These are phyloP conservation scores for Calocybe gambosa DNA, from an alignment of 1,284 basidiomycete species.

Conservation along the genomic window DNA sequence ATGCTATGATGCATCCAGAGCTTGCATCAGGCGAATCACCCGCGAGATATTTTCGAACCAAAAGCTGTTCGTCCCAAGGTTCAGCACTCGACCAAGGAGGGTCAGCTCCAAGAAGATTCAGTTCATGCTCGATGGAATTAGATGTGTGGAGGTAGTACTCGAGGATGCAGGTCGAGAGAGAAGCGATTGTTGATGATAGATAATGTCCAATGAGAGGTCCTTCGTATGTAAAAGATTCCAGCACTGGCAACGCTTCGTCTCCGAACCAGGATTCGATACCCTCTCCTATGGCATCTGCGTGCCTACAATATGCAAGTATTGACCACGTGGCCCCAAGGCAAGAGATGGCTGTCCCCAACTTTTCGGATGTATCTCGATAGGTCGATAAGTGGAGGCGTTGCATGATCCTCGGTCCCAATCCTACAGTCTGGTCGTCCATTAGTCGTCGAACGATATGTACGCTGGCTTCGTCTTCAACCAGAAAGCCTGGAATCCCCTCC, in stretches of 20 bases:
- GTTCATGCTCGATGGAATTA: conserved; percentile 8
- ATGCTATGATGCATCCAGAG: conserved; percentile 11
- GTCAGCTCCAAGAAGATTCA: conserved; percentile 1
- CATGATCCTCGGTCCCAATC: conserved; percentile 7
- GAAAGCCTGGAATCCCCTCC: conserved; percentile 9
- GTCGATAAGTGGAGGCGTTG: conserved; percentile 6
- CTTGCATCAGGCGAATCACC: conserved; percentile 1
- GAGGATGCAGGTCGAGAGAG: conserved; percentile 6
- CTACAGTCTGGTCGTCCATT: conserved; percentile 4
- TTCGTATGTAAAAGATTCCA: conserved; percentile 9
- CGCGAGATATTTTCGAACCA: conserved; percentile 3
- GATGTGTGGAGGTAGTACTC: conserved; percentile 3
- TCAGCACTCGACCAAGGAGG: conserved; percentile 6
- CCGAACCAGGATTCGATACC: conserved; percentile 11
- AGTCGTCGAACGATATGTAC: conserved; percentile 3
- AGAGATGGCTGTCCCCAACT: conserved; percentile 2
- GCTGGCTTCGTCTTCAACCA: conserved; percentile 4
- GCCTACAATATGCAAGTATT: conserved; percentile 7
- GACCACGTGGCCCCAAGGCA: conserved; percentile 12
- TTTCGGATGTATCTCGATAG: conserved; percentile 2
- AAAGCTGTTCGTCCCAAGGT: conserved; percentile 6
- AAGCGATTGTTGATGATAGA: conserved; percentile 6
- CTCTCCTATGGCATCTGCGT: background rate
- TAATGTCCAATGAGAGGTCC: conserved; percentile 8
- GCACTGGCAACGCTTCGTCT: conserved; percentile 11